A percentile compares a stretch with the other conserved stretches of the same genome.
Conservation (phyloP, 2,329 filamentous ascomycete genomes). For the Chaetomiaceae sp. region DNA sequence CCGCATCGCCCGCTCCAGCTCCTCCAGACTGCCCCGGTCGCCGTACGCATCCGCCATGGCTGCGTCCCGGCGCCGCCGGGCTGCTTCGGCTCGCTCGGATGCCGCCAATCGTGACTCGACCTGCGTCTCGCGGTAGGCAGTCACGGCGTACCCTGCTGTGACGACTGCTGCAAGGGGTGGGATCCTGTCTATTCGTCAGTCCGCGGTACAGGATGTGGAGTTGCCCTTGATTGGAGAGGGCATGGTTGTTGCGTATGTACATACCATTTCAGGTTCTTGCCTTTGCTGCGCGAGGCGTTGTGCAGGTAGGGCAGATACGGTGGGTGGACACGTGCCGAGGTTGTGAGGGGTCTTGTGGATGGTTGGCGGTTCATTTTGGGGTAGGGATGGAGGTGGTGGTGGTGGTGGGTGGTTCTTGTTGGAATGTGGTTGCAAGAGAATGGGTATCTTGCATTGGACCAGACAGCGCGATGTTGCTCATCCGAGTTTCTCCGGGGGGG, state of each 20-base stretch:
- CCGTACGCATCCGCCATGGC: constrained; percentile 33
- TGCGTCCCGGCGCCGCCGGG: constrained; percentile 19
- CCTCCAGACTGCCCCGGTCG: constrained; percentile 30
- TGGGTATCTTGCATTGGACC: no score
- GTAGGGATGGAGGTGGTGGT: neutral
- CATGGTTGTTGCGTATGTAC: neutral
- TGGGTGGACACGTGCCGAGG: constrained; percentile 32
- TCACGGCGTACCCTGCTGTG: constrained; percentile 27
- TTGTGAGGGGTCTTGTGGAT: constrained; percentile 20
- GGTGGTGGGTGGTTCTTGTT: neutral
- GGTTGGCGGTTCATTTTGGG: constrained; percentile 14
- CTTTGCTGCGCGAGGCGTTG: constrained; percentile 16
- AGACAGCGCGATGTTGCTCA: no score
- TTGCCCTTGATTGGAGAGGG: neutral
- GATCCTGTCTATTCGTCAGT: constrained; percentile 19
- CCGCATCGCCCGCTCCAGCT: constrained; percentile 30
- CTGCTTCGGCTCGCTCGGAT: constrained; percentile 20
- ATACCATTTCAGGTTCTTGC: constrained; percentile 27
- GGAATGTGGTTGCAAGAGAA: neutral
- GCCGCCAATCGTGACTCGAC: constrained; percentile 12
- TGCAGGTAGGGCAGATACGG: constrained; percentile 32
- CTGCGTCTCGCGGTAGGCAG: constrained; percentile 24
- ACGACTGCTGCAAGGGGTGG: constrained; percentile 26
- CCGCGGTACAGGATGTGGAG: no score
- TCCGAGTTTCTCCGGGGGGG: no score